Conservation (phyloP, 2,329 filamentous ascomycete species). For the Blumeria graminis region DNA sequence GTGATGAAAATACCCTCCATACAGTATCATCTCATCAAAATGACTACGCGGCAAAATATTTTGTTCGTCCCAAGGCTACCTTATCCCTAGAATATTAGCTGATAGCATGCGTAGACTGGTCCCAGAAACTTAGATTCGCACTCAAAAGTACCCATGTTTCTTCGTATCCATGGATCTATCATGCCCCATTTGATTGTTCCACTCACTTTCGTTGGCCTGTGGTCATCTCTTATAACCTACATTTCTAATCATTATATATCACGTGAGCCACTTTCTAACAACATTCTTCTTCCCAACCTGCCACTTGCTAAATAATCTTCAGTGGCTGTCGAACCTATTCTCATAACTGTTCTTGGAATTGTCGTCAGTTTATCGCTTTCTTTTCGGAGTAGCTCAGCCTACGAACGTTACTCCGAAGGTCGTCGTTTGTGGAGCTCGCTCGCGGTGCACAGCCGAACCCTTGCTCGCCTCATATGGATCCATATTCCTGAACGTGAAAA, state of each 20-base stretch:
- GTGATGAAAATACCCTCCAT: too few relatives aligned
- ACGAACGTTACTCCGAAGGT: conserved; percentile 46
- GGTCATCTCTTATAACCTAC: conserved; percentile 45
- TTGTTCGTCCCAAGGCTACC: too few relatives aligned
- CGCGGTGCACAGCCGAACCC: conserved; percentile 35
- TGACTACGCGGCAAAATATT: too few relatives aligned
- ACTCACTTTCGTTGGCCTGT: conserved; percentile 32
- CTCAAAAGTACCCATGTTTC: conserved; percentile 54
- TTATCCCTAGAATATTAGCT: too few relatives aligned
- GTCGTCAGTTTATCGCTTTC: conserved; percentile 58
- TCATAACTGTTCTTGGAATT: conserved; percentile 60
- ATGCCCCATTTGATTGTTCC: conserved; percentile 52
- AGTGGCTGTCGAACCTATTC: conserved; percentile 35
- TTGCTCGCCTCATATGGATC: conserved; percentile 66
- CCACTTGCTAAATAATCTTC: not conserved
- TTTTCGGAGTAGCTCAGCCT: conserved; percentile 54
- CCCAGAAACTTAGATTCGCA: conserved; percentile 48
- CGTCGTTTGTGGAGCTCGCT: conserved; percentile 37
- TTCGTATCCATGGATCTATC: conserved; percentile 55
- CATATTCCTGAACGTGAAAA: conserved; percentile 36
- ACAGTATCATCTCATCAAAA: too few relatives aligned
- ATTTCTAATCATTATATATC: conserved; percentile 10
- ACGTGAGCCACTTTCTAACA: not conserved
- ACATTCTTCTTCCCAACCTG: not conserved
- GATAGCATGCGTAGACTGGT: conserved; percentile 16